Base-by-base conservation (phyloP, 345 rosid genomes). In the Gossypium australe region DNA sequence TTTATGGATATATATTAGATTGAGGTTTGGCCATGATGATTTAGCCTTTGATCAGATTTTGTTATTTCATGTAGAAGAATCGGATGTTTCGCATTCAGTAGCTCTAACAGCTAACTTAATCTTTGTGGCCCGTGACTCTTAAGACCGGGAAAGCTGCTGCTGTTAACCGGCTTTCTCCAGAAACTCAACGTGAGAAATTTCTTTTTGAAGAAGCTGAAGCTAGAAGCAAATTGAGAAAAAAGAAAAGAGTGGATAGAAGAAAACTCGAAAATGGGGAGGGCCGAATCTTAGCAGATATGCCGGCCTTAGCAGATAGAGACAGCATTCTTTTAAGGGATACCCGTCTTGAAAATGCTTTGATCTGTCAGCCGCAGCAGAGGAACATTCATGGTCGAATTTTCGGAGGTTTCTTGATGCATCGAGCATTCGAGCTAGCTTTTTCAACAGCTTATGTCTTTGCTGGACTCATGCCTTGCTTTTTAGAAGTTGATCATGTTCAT, bases 281-380 rank as follows among this genome's bases (percentile, higher is more conserved):
- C 48, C 85, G 90, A 59, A 75, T 92, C 43, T 87, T 94, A 78
- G 75, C 85, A 75, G 97, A 94, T 85, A 88, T 94, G 97, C 97
- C 94, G 17, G 98, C 98, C 61, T 79, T 94, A 75, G 98, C 94
- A 17, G 92, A 94, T 72, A 84, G 97, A 74, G 86, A 92, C 76
- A 92, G 97, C 87, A 90, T 94, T 82, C 89, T 94, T 55, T 85
- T 90, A 61, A 77, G 75, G 55, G 89, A 89, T 67, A 89, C 97
- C 58, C 76, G 78, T 57, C 91, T 81, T 78, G 91, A 85, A 77
- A 88, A 92, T 80, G 89, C 93, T 11, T 75, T 90, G 85, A 85
- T 94, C n/a, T 94, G 97, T 78, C 97, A 90, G 77, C 97, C 94
- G 13, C 97, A 94, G 72, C 97, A 92, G 77, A 85, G 94, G 74